Evolutionary conservation across 371 early-diverging fungal species (phyloP).

Genomic region (Mortierella sp.): DNA sequence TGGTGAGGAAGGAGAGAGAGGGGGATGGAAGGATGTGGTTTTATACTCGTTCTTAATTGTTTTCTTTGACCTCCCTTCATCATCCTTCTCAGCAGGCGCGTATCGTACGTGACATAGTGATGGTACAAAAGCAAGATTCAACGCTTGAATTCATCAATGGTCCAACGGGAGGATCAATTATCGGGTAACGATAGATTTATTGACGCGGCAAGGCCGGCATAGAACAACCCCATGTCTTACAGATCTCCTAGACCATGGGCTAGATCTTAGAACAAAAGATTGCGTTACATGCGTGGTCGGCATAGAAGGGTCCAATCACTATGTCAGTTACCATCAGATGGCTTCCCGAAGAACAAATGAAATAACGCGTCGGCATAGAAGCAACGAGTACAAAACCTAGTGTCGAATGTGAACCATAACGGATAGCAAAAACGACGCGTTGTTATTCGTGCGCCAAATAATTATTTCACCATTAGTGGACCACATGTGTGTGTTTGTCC

Average conservation of each 20-base stretch:
- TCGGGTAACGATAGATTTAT: too few species aligned
- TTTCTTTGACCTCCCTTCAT: too few species aligned
- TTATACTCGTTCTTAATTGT: not conserved
- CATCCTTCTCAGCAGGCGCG: too few species aligned
- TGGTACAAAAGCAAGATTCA: too few species aligned
- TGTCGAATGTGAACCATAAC: not conserved
- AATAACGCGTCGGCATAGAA: not conserved
- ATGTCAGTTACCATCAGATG: not conserved
- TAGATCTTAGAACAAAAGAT: not conserved
- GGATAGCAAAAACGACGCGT: not conserved
- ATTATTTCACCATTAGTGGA: not conserved
- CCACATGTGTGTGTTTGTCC: not conserved
- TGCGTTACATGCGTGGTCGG: not conserved
- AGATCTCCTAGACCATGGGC: not conserved
- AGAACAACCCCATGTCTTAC: too few species aligned
- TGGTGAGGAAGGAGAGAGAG: not conserved
- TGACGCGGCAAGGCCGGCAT: too few species aligned
- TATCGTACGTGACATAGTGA: too few species aligned
- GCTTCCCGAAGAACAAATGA: not conserved
- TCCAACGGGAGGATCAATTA: too few species aligned
- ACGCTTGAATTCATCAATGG: too few species aligned
- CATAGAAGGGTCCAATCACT: not conserved
- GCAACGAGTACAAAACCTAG: not conserved
- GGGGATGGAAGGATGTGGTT: not conserved
- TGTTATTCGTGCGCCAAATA: not conserved